Evolutionary conservation across 192 early-diverging fungal genomes (phyloP), one percentile per base, ranked within the genome.

Genomic region (Coemansia sp.): DNA sequence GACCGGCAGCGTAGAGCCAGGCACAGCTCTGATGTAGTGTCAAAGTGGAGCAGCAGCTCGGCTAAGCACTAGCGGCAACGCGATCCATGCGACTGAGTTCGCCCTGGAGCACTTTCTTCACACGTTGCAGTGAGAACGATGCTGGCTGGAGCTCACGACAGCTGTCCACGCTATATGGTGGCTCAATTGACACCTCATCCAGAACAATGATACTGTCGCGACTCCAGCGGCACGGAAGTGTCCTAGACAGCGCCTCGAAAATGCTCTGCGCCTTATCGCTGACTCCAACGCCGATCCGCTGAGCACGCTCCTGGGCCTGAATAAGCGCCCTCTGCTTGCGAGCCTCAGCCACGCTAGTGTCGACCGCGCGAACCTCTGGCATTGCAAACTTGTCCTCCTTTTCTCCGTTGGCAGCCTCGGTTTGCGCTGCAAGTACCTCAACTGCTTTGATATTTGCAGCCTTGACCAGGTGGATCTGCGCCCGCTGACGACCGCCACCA

Each of bases 171-270:
- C 84, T 75, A 67, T 94, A 94, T 3, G 93, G 93, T 30, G 93
- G 86, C 16, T 86, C 81, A 55, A 94, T 91, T 14, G 88, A 73
- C 21, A 94, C 88, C 69, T 94, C 92, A 70, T 94, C 93, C 78
- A 94, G 78, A 5, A 94, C 92, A 9, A 94, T 78, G 70, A 94
- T 94, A 32, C 80, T 81, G 64, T 89, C 86, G 62, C 91, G 86
- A 44, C 75, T 67, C 93, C 93, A 94, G 16, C 88, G 86, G 66
- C 91, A 92, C n/a, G 93, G 93, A 64, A 94, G 70, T 80, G 93
- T 94, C 74, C 91, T 92, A 37, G 86, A 87, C 32, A 94, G 69
- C 14, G 92, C 93, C 73, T 94, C 90, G 71, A 94, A 94, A 62
- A 94, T 89, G 28, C 85, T 80, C 75, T 94, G 92, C 7, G 84